phyloP scores from a whole-genome alignment of 805 yeast species.

The Hanseniaspora thailandica region DNA sequence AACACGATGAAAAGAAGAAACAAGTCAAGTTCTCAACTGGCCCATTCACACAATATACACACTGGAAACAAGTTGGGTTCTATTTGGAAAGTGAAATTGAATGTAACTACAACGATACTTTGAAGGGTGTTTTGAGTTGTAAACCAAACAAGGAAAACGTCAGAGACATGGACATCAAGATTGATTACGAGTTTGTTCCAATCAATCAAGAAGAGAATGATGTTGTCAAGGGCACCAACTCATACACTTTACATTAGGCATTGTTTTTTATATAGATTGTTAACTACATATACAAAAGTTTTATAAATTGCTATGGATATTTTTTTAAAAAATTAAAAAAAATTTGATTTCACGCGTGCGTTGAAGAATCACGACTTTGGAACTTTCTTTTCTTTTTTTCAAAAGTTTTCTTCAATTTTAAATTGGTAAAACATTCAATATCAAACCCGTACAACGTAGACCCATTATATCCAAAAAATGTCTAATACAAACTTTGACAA shows the following conservation, averaged over 20 bases:
- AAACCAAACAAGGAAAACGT: constrained; percentile 71
- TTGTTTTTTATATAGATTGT: not conserved
- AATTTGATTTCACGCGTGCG: too few relatives aligned
- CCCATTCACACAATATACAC: constrained; percentile 87
- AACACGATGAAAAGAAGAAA: constrained; percentile 36
- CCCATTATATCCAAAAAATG: constrained; percentile 20
- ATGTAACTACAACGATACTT: constrained; percentile 59
- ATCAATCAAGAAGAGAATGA: constrained; percentile 35
- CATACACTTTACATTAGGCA: constrained; percentile 8
- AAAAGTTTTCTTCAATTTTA: not conserved
- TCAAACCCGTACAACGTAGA: too few relatives aligned
- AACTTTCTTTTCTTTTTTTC: not conserved
- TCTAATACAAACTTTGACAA: constrained; percentile 25
- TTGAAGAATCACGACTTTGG: too few relatives aligned
- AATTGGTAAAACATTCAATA: too few relatives aligned
- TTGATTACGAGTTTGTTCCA: constrained; percentile 41
- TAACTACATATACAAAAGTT: too few relatives aligned
- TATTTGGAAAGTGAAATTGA: constrained; percentile 74
- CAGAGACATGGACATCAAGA: constrained; percentile 77
- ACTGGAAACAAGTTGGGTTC: constrained; percentile 97
- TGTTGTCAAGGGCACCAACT: constrained; percentile 55
- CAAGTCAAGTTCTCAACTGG: constrained; percentile 78
- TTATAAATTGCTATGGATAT: too few relatives aligned
- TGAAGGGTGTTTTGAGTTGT: constrained; percentile 61
- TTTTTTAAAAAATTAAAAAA: too few relatives aligned